A percentile compares a stretch with the other conserved stretches of the same genome.
These are phyloP conservation scores for Boletellus deceptivus DNA, from an alignment of 1,284 basidiomycete genomes.

Conservation along the genomic window DNA sequence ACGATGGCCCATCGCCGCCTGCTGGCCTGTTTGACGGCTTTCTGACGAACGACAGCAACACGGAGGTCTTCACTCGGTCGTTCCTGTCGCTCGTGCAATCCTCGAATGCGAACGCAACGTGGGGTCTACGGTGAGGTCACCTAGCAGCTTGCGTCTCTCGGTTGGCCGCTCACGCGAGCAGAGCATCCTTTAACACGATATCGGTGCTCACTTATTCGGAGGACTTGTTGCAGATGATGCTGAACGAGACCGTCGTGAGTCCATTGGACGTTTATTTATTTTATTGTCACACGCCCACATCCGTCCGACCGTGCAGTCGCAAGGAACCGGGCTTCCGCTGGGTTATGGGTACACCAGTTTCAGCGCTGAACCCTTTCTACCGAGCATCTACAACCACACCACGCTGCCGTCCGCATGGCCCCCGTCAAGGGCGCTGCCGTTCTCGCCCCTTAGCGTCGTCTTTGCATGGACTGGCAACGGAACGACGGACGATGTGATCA, in stretches of 20 bases:
- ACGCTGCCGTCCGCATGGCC: slow-evolving; percentile 48
- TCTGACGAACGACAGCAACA: slow-evolving; percentile 28
- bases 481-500: slow-evolving; percentile 41
- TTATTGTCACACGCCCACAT: not conserved
- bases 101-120: slow-evolving; percentile 17
- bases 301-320: slow-evolving; percentile 5
- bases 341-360: slow-evolving; percentile 41
- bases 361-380: slow-evolving; percentile 57
- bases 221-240: slow-evolving; percentile 17
- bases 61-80: slow-evolving; percentile 35
- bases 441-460: slow-evolving; percentile 50
- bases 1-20: slow-evolving; percentile 42
- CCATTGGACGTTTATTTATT: not conserved
- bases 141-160: not conserved
- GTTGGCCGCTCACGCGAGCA: slow-evolving; percentile 6
- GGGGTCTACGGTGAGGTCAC: slow-evolving; percentile 22
- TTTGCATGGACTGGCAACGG: slow-evolving; percentile 41
- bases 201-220: slow-evolving; percentile 23
- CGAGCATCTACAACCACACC: slow-evolving; percentile 43
- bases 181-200: slow-evolving; percentile 21
- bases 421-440: slow-evolving; percentile 39
- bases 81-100: slow-evolving; percentile 36
- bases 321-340: slow-evolving; percentile 18
- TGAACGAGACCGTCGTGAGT: slow-evolving; percentile 19
- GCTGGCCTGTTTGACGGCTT: slow-evolving; percentile 44